Percentiles rank a stretch among this genome's conserved stretches.
Evolutionary conservation across 1,284 basidiomycete species (phyloP).

Genomic region (Pascua guehoae): DNA sequence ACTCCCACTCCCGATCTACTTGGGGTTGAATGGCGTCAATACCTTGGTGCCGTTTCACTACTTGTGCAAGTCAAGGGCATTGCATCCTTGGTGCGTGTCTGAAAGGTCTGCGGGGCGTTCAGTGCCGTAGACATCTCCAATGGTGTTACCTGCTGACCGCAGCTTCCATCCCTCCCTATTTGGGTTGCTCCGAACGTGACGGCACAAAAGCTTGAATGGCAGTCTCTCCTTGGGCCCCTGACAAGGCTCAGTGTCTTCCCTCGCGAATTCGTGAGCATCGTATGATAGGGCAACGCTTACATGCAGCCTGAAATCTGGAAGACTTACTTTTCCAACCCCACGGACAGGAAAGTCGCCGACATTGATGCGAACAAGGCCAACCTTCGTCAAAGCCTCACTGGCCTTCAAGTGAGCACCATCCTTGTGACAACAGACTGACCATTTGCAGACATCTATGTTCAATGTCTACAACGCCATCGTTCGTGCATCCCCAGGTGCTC

Average conservation of each 20-base stretch:
- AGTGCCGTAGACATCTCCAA: too few species aligned
- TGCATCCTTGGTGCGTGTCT: conserved; percentile 59
- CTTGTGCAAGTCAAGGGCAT: conserved; percentile 78
- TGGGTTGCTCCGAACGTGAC: conserved; percentile 46
- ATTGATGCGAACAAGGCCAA: conserved; percentile 80
- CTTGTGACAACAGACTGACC: neutral
- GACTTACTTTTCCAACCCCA: conserved; percentile 78
- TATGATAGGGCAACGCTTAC: neutral
- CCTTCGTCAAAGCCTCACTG: conserved; percentile 73
- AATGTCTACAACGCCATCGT: conserved; percentile 85
- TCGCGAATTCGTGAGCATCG: conserved; percentile 70
- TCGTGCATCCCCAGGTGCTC: conserved; percentile 69
- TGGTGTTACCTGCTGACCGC: conserved; percentile 7
- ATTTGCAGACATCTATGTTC: conserved; percentile 58
- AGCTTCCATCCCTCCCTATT: conserved; percentile 46
- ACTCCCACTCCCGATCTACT: conserved; percentile 43
- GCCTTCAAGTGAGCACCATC: conserved; percentile 61
- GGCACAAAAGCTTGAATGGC: conserved; percentile 53
- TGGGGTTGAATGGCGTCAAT: conserved; percentile 69
- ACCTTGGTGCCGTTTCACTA: conserved; percentile 74
- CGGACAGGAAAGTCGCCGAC: conserved; percentile 67
- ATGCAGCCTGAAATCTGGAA: conserved; percentile 68
- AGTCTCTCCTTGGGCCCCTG: conserved; percentile 74
- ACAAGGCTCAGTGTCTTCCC: conserved; percentile 77
- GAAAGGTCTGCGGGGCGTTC: neutral